Conservation (phyloP, 2,329 filamentous ascomycete species). For the Phoma sp. region DNA sequence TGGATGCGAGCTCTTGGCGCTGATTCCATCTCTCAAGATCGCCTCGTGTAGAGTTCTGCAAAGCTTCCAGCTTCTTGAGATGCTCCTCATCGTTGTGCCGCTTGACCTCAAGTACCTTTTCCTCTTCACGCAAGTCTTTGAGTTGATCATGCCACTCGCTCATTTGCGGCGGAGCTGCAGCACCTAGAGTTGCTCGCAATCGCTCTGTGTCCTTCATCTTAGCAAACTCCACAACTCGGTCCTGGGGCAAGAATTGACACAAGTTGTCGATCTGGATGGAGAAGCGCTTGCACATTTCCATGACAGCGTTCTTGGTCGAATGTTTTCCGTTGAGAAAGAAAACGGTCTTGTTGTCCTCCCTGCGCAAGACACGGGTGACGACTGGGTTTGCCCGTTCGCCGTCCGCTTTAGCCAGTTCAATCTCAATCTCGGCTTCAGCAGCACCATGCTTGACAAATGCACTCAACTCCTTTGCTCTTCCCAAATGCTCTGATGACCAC, state of each 20-base stretch:
- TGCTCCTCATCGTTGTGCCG: slow-evolving; percentile 67
- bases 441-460: slow-evolving; percentile 95
- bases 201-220: slow-evolving; percentile 81
- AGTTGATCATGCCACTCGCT: slow-evolving; percentile 78
- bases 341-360: slow-evolving; percentile 81
- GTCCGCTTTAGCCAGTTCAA: slow-evolving; percentile 76
- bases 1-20: slow-evolving; percentile 70
- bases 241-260: slow-evolving; percentile 95
- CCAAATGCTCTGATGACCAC: slow-evolving; percentile 72
- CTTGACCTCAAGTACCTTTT: slow-evolving; percentile 69
- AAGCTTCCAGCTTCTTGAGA: slow-evolving; percentile 71
- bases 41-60: slow-evolving; percentile 76
- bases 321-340: slow-evolving; percentile 78
- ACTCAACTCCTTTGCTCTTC: slow-evolving; percentile 81
- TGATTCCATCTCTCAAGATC: slow-evolving; percentile 86
- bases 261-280: slow-evolving; percentile 97
- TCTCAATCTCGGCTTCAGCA: slow-evolving; percentile 81
- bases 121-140: slow-evolving; percentile 71
- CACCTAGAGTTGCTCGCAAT: slow-evolving; percentile 84
- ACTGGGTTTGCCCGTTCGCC: slow-evolving; percentile 71
- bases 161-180: slow-evolving; percentile 84
- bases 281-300: slow-evolving; percentile 72
- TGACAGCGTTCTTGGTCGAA: slow-evolving; percentile 68
- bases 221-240: slow-evolving; percentile 94
- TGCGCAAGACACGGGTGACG: slow-evolving; percentile 77